Evolutionary conservation across 2,329 filamentous ascomycete genomes (phyloP), one percentile per base, ranked within the genome.

Genomic region (Fulvia fulva): DNA sequence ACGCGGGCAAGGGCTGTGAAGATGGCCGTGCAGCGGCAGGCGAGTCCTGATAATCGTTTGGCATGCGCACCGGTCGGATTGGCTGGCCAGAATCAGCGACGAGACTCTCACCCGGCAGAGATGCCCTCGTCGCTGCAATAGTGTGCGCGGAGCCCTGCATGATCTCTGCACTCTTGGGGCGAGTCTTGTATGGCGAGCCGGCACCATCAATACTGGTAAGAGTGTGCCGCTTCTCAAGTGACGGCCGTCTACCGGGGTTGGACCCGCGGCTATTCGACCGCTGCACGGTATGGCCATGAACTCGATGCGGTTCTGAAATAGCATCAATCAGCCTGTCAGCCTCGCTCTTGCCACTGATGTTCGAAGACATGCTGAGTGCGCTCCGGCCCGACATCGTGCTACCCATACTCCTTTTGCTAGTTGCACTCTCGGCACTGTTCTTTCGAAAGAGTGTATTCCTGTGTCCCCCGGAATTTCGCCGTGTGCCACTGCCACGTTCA

Each of bases 261-360:
- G 64, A 63, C 12, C 60, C 56, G n/a, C 65, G 67, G 47, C 61
- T 68, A 25, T 50, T 54, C 5, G 62, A 59, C 11, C 61, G 59
- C n/a, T 59, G 46, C 28, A 60, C 50, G 28, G 57, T 61, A 19
- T 57, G 64, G n/a, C 69, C 67, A 23, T 70, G 67, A 19, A 72
- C 66, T 22, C 63, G 56, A 53, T 78, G 72, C 0, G 87, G 82
- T 11, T 83, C 85, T 65, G 87, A 83, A 2, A 91, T 88, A 2
- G 87, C 87, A 67, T 89, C 83, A 23, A 90, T 90, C 12, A 91
- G 75, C 26, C 87, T 78, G 60, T 90, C 87, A 0, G 87, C 85
- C 64, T 90, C 86, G 65, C 83, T 86, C 65, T 76, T 79, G 37
- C 69, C 74, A 64, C 83, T 80, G 12, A 62, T 67, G 7, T 57